Base-by-base conservation (phyloP, 1,284 basidiomycete genomes). In the Pseudozyma thailandica region DNA sequence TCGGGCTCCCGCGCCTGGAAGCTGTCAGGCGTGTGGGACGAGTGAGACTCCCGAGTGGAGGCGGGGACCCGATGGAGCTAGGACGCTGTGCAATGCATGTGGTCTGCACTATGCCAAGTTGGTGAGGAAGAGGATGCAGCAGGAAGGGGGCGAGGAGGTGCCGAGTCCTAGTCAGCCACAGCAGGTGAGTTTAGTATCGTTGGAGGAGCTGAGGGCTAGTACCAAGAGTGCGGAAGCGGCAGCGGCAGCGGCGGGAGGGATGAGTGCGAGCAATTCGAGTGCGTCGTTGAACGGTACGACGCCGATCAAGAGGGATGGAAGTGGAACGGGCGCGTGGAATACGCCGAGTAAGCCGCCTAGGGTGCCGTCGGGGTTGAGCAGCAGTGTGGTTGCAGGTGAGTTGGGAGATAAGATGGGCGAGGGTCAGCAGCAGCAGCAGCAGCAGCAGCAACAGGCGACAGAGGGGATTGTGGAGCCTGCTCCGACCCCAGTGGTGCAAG, bases 41-140 rank as follows among this genome's bases (percentile, higher is more conserved):
- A 53, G 47, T 44, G 79, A 81, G 31, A 81, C 80, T 25, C 80
- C 80, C 0, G 80, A 82, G 52, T 82, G 80, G 80, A 61, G 80
- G 10, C 62, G 79, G 7, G 80, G 80, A 21, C 80, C 80, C 13
- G 78, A 79, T 44, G 80, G 80, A 20, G 75, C 79, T 1, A 64
- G 80, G 4, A 82, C 80, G 25, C 72, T 82, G 21, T 82, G 80
- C 74, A 82, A 82, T 56, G 80, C 80, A 5, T 82, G 80, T 51
- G 78, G 78, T 10, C 48, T 77, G 52, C 74, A 73, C 50, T 75
- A 62, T 28, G 70, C 78, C 44, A 80, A 80, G 61, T 65, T 80
- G 7, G 72, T 77, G 3, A 65, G 74, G 23, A 74, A 71, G 27
- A 62, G 75, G 4, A 63, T 73, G 54, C 57, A 74, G 54, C 57